Evolutionary conservation across 331 rosid genomes (phyloP), one percentile per base, ranked within the genome.

Genomic region (Arachis monticola): DNA sequence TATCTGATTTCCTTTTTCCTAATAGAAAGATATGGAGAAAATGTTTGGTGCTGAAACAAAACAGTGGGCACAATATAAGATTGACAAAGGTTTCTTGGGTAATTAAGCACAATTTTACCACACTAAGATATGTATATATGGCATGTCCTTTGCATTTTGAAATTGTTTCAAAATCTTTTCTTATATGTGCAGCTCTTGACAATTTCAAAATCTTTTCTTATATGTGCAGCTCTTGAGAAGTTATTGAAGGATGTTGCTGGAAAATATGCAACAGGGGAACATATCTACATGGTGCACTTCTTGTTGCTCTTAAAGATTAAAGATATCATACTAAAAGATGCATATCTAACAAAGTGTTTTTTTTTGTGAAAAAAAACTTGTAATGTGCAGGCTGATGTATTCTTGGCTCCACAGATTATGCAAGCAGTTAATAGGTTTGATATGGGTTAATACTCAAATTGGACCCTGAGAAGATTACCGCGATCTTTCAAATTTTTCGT

Each of bases 401-500:
- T 86, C 72, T 67, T 86, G 74, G 89, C 85, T n/a, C 80, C 87
- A 9, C 83, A 80, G 63, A 62, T 86, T 60, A 60, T 66, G 11
- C 32, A 6, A 72, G 82, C 79, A 12, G 11, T 13, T 13, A 5
- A 9, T 48, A 73, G 40, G 76, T 80, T 77, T 57, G 63, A 71
- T 58, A 75, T 74, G 22, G 22, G 22, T 17, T 17, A 17, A 17
- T 17, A 17, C 22, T 17, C 22, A 17, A 17, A 17, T 17, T 17
- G 22, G 22, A 0, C 22, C 22, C 22, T 17, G 22, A 17, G n/a
- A 17, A 17, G 22, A 17, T 17, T 17, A 17, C 22, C 22, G 22
- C 22, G 22, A 17, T 17, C 22, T 17, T 17, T 17, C 22, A 17
- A n/a, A n/a, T n/a, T 17, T 17, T 17, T 17, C 22, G 22, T 17